Base-by-base conservation (phyloP, 768 basidiomycete species). In the Podaxis sp. region DNA sequence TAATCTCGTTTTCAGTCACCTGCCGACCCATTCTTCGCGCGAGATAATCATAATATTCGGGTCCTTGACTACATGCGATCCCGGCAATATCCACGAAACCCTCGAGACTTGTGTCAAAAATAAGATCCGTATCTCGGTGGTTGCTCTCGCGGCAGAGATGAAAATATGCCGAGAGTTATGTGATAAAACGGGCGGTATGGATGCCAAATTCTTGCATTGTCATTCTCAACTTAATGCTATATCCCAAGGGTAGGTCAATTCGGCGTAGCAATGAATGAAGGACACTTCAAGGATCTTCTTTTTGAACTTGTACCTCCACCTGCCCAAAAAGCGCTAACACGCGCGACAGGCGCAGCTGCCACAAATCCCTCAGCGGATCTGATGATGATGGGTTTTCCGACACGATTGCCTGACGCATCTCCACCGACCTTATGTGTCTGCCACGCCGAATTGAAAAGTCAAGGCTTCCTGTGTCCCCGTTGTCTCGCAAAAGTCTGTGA, bases 301-400 rank as follows among this genome's bases (percentile, higher is more conserved):
- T 98, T 98, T 75, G 97, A 98, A 69, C 85, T 93, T 24, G 89
- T 99, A 22, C 94, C 96, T 19, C 97, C 97, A 0, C 97, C 97
- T 0, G 94, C 95, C 0, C 90, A 93, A 70, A 83, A 82, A 4
- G 79, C 84, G 2, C 65, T 85, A 22, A 72, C 80, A 4, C 81
- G 85, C 29, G 69, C 79, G 17, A 67, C 71, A 2, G 82, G 80
- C 0, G 78, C 77, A 54, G 63, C 68, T 5, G 75, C 80, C 4
- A 74, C 79, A 11, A 90, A 88, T 65, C 84, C 85, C 22, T 84
- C 89, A 0, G 89, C 93, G 0, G 96, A 98, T 76, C 79, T 99
- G 57, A 97, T 99, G 91, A 91, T 97, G 84, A 98, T 99, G 94
- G 97, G 97, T 8, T 99, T 99, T 75, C 97, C 97, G 1, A 94